Evolutionary conservation across 2,329 filamentous ascomycete genomes (phyloP).

Genomic region (Diaporthe sp.): DNA sequence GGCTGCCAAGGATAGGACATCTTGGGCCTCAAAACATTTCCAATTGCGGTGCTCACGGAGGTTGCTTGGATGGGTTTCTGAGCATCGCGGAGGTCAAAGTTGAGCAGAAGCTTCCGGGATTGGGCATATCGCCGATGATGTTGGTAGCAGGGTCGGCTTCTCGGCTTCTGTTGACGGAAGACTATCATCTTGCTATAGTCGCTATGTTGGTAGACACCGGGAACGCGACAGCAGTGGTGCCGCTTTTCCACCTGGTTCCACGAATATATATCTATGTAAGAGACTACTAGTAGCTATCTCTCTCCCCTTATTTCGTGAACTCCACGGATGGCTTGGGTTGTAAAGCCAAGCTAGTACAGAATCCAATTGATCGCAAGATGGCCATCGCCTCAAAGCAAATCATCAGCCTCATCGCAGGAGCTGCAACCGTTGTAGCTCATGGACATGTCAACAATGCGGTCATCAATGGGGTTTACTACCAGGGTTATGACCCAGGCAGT

Average conservation of each 20-base stretch:
- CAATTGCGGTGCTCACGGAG: background rate
- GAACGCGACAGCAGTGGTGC: background rate
- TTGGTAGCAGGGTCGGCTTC: background rate
- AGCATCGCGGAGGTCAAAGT: background rate
- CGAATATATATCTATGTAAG: background rate
- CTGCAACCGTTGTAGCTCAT: constrained; percentile 30
- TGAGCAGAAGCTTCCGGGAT: background rate
- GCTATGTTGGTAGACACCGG: background rate
- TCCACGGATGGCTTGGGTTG: accelerated
- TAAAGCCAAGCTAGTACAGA: background rate
- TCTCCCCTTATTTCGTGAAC: background rate
- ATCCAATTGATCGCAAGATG: background rate
- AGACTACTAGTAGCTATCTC: background rate
- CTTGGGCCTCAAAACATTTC: background rate
- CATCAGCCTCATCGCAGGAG: constrained; percentile 8
- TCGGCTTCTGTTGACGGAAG: background rate
- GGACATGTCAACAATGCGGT: constrained; percentile 40
- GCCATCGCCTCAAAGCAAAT: background rate
- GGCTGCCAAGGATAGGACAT: background rate
- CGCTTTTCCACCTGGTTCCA: background rate
- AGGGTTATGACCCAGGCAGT: constrained; percentile 34
- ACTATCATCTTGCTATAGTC: background rate
- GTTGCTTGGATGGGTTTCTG: too few species aligned
- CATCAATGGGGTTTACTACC: constrained; percentile 38
- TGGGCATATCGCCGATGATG: background rate